These are phyloP conservation scores for Tetracladium maxilliforme DNA, from an alignment of 2,329 filamentous ascomycete genomes.

Conservation along the genomic window DNA sequence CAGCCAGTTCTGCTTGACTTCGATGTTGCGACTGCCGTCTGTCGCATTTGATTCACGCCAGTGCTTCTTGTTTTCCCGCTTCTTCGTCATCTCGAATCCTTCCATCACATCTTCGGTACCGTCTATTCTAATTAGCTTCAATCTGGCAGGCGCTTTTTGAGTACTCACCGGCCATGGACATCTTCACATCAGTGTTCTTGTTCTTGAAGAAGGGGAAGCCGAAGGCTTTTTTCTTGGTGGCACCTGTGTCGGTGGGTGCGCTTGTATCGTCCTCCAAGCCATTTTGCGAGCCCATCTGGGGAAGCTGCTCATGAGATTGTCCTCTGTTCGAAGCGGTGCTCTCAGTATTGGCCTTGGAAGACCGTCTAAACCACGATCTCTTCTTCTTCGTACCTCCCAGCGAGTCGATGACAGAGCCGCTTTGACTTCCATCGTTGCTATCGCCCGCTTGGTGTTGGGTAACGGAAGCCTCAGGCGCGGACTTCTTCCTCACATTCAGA, in stretches of 20 bases:
- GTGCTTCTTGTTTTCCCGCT: no score
- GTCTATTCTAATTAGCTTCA: no score
- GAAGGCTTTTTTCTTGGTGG: conserved; percentile 33
- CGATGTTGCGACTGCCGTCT: conserved; percentile 41
- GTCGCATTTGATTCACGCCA: no score
- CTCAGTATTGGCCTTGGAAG: no score
- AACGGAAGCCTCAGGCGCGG: conserved; percentile 6
- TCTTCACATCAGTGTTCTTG: conserved; percentile 22
- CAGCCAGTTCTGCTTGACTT: conserved; percentile 71
- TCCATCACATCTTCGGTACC: no score
- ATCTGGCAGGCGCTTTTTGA: not conserved
- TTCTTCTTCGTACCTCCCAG: not conserved
- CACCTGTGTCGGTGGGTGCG: conserved; percentile 2
- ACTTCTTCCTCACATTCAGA: conserved; percentile 15
- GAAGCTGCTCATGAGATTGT: no score
- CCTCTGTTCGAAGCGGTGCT: no score
- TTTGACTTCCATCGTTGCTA: conserved; percentile 1
- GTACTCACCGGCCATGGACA: conserved; percentile 28
- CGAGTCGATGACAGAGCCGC: not conserved
- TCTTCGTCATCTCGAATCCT: no score
- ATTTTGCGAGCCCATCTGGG: no score
- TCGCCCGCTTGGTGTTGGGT: not conserved
- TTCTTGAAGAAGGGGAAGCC: conserved; percentile 40
- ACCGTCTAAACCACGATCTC: not conserved
- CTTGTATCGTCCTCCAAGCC: no score